Evolutionary conservation across 2,329 filamentous ascomycete species (phyloP).

Genomic region (Penicillium sumatraense): DNA sequence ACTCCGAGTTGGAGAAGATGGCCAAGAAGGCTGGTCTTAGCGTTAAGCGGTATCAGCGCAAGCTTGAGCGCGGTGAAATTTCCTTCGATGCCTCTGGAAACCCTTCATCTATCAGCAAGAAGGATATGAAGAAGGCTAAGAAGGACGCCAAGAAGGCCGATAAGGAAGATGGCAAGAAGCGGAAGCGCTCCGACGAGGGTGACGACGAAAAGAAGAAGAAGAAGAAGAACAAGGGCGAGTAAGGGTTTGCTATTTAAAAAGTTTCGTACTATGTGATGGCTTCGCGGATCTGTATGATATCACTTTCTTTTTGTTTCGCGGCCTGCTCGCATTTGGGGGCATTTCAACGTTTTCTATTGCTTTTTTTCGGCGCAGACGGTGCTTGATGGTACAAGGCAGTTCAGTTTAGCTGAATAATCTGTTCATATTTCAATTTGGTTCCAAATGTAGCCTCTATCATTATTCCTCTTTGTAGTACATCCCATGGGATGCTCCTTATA

Average conservation of each 20-base stretch:
- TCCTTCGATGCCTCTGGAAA: constrained; percentile 68
- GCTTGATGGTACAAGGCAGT: constrained; percentile 39
- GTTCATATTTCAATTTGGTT: constrained; percentile 23
- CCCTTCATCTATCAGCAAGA: constrained; percentile 72
- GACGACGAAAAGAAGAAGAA: constrained; percentile 59
- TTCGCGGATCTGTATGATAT: constrained; percentile 50
- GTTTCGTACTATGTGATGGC: constrained; percentile 36
- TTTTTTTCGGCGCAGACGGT: constrained; percentile 35
- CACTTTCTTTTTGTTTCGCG: constrained; percentile 35
- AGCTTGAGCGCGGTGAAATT: constrained; percentile 77
- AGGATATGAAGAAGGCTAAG: constrained; percentile 74
- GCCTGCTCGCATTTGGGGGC: constrained; percentile 32
- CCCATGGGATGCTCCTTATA: too few relatives aligned
- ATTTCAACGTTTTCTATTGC: constrained; percentile 31
- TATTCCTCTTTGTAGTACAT: too few relatives aligned
- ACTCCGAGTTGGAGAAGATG: constrained; percentile 58
- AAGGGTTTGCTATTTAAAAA: constrained; percentile 58
- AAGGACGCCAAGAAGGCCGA: constrained; percentile 64
- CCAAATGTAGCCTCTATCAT: not conserved
- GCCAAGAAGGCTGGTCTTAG: constrained; percentile 72
- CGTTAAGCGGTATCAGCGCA: constrained; percentile 76
- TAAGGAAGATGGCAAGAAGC: constrained; percentile 70
- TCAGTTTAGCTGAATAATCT: constrained; percentile 35
- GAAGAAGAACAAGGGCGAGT: constrained; percentile 59
- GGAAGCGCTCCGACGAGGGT: constrained; percentile 62